phyloP scores from a whole-genome alignment of 306 rosid genomes.

The Aeschynomene evenia region DNA sequence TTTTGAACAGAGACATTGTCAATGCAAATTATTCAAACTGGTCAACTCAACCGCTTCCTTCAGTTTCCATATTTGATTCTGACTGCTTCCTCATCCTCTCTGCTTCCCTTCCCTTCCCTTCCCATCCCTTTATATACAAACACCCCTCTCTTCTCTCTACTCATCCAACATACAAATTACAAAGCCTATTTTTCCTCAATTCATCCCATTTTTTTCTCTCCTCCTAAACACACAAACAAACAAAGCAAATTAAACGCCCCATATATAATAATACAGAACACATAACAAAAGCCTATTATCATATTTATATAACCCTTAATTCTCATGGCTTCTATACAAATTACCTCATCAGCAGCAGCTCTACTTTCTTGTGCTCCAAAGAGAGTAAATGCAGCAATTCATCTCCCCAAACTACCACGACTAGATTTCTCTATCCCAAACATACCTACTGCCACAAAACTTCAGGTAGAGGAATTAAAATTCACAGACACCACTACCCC shows the following conservation, averaged over 20 bases:
- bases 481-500: constrained; percentile 17
- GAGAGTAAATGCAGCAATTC: constrained; percentile 41
- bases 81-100: constrained; percentile 23
- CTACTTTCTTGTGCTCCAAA: constrained; percentile 27
- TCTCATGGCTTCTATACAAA: constrained; percentile 49
- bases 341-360: too few species aligned
- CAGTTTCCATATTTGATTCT: constrained; percentile 30
- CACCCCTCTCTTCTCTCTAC: background rate
- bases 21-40: background rate
- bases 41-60: constrained; percentile 25
- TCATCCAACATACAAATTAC: background rate
- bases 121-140: constrained; percentile 26
- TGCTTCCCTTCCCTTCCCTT: too few species aligned
- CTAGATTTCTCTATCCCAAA: constrained; percentile 34
- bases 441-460: constrained; percentile 6
- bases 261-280: too few species aligned
- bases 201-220: background rate
- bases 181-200: background rate
- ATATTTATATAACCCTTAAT: too few species aligned
- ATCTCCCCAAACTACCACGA: constrained; percentile 46
- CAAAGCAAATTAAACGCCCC: too few species aligned
- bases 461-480: constrained; percentile 22
- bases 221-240: background rate
- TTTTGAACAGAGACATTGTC: constrained; percentile 35
- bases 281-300: too few species aligned